These are phyloP conservation scores for Paspalum notatum DNA, from an alignment of 176 grass and related monocot species.

Conservation along the genomic window DNA sequence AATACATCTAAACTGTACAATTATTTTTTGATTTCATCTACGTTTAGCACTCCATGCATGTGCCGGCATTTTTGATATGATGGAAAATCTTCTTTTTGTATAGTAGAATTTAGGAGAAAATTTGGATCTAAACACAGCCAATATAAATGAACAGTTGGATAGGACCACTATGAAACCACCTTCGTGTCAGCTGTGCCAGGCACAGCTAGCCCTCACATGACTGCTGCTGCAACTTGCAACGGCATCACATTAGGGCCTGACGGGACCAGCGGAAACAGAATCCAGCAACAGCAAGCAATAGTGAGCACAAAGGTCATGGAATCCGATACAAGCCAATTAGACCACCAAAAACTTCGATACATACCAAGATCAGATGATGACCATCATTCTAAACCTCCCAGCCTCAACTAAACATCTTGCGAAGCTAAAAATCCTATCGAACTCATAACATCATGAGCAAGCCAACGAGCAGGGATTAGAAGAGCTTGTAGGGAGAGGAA, in stretches of 20 bases:
- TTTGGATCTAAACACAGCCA: too few relatives aligned
- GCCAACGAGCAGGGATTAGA: constrained; percentile 32
- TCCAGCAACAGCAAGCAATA: constrained; percentile 32
- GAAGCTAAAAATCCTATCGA: constrained; percentile 22
- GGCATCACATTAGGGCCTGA: neutral
- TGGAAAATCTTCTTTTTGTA: too few relatives aligned
- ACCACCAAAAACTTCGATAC: constrained; percentile 27
- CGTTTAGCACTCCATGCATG: too few relatives aligned
- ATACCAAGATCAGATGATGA: constrained; percentile 12
- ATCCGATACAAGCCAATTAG: constrained; percentile 35
- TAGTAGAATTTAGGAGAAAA: too few relatives aligned
- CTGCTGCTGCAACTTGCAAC: constrained; percentile 23
- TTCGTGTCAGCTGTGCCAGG: neutral
- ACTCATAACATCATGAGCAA: neutral
- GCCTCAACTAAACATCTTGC: constrained; percentile 30
- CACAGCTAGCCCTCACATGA: constrained; percentile 16
- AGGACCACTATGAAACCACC: constrained; percentile 16
- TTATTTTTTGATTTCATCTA: too few relatives aligned
- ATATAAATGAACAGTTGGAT: neutral
- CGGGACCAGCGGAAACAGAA: constrained; percentile 32
- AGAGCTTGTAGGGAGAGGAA: constrained; percentile 69
- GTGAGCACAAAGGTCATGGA: constrained; percentile 32
- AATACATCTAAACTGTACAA: too few relatives aligned
- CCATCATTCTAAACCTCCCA: constrained; percentile 22
- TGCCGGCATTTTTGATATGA: too few relatives aligned